phyloP scores from a whole-genome alignment of 371 early-diverging fungal genomes.

The Syncephalastrum racemosum region DNA sequence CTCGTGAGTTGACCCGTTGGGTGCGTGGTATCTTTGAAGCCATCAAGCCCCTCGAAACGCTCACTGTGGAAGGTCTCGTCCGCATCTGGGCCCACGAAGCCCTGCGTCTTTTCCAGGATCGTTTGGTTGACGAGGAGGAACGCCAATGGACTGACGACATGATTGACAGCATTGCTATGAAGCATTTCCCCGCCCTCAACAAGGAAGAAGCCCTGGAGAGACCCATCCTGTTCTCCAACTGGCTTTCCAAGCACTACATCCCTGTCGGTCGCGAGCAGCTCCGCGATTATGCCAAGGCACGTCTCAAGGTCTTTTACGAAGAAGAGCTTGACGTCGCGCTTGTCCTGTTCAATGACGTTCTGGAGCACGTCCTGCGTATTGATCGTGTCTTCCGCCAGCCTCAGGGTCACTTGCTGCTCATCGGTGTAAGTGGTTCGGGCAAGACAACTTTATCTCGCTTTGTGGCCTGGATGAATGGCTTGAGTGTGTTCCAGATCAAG shows the following conservation, averaged over 20 bases:
- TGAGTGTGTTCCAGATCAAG: conserved; percentile 94
- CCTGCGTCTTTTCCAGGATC: conserved; percentile 96
- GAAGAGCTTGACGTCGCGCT: conserved; percentile 97
- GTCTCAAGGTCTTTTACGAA: conserved; percentile 97
- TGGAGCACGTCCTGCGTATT: conserved; percentile 97
- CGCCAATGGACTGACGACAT: conserved; percentile 90
- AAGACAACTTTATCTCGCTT: conserved; percentile 97
- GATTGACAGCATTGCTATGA: conserved; percentile 82
- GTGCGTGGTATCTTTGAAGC: conserved; percentile 96
- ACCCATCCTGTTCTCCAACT: conserved; percentile 97
- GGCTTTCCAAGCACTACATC: conserved; percentile 92
- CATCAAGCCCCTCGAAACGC: conserved; percentile 80
- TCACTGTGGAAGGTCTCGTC: conserved; percentile 86
- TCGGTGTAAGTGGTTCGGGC: conserved; percentile 97
- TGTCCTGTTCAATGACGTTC: conserved; percentile 94
- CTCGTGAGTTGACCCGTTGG: conserved; percentile 99
- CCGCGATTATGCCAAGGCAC: conserved; percentile 91
- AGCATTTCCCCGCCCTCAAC: conserved; percentile 88
- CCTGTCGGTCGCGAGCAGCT: conserved; percentile 88
- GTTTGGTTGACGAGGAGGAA: conserved; percentile 90
- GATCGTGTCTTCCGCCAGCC: conserved; percentile 98
- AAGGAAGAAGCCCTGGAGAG: conserved; percentile 72
- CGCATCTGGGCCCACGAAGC: conserved; percentile 99
- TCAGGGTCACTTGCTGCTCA: conserved; percentile 97
- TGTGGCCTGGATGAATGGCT: conserved; percentile 99